A percentile compares a stretch with the other conserved stretches of the same genome.
phyloP scores from a whole-genome alignment of 352 stramenopile species.

The Phytophthora cactorum region DNA sequence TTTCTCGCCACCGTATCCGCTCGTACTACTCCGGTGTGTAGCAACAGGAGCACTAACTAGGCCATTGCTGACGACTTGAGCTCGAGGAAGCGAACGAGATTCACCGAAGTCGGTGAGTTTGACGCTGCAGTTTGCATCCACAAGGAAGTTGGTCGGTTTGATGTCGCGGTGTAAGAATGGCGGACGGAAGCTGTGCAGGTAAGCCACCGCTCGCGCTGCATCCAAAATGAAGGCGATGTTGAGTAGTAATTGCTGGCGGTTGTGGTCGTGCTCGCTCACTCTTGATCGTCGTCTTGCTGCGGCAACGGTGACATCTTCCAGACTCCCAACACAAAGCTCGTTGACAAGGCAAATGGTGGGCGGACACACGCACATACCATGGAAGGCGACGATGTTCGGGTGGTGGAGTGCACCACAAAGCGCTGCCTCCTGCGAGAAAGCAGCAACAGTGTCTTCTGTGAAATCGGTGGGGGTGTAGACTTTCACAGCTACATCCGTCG shows the following conservation, averaged over 20 bases:
- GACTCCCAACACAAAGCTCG: conserved; percentile 66
- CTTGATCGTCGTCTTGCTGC: conserved; percentile 36
- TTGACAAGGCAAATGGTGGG: conserved; percentile 74
- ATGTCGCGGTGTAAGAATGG: conserved; percentile 83
- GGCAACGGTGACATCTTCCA: conserved; percentile 60
- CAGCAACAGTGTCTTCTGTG: conserved; percentile 59
- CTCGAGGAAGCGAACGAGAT: conserved; percentile 53
- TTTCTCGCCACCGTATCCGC: conserved; percentile 27
- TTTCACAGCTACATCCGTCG: conserved; percentile 65
- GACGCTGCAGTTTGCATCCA: conserved; percentile 59
- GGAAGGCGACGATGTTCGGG: conserved; percentile 70
- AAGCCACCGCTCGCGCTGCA: conserved; percentile 66
- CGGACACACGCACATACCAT: conserved; percentile 68
- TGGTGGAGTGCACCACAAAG: conserved; percentile 63
- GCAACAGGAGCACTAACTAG: conserved; percentile 2
- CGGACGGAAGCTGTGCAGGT: conserved; percentile 77
- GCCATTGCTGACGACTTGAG: conserved; percentile 39
- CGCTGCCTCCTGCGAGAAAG: conserved; percentile 66
- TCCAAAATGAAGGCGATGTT: conserved; percentile 72
- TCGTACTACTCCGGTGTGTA: conserved; percentile 14
- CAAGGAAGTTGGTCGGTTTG: conserved; percentile 77
- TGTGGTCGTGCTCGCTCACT: conserved; percentile 34
- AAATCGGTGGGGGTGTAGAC: conserved; percentile 73
- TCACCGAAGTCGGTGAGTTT: conserved; percentile 83
- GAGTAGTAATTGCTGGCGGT: conserved; percentile 64